A percentile compares a stretch with the other conserved stretches of the same genome.
These are phyloP conservation scores for Wallacemonas rigidus DNA, from an alignment of 208 protist species.

Conservation along the genomic window DNA sequence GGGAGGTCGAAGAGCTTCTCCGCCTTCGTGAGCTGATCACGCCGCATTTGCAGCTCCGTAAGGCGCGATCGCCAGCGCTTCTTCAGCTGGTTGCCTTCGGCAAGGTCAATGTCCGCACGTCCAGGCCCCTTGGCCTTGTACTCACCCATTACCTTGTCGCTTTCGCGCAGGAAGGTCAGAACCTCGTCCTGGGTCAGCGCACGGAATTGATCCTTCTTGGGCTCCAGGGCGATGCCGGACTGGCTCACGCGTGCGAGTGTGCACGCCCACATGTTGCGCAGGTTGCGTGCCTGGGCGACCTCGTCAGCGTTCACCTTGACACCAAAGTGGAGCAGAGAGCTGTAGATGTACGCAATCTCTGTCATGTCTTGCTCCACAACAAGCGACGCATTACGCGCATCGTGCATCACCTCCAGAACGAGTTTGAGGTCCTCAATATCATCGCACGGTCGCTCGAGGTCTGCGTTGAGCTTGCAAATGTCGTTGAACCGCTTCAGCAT, in stretches of 20 bases:
- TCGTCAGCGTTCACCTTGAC: slow-evolving; percentile 86
- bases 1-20: slow-evolving; percentile 97
- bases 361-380: slow-evolving; percentile 94
- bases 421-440: slow-evolving; percentile 97
- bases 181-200: slow-evolving; percentile 93
- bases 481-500: slow-evolving; percentile 76
- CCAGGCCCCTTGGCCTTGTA: slow-evolving; percentile 89
- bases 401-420: slow-evolving; percentile 94
- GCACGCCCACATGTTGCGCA: slow-evolving; percentile 85
- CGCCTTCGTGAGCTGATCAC: slow-evolving; percentile 93
- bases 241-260: slow-evolving; percentile 79
- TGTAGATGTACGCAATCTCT: slow-evolving; percentile 95
- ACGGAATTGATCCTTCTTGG: slow-evolving; percentile 95
- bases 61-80: slow-evolving; percentile 86
- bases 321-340: slow-evolving; percentile 93
- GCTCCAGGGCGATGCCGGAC: slow-evolving; percentile 82
- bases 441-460: slow-evolving; percentile 86
- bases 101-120: slow-evolving; percentile 82
- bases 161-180: slow-evolving; percentile 63
- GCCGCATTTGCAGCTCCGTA: slow-evolving; percentile 60
- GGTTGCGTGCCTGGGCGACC: slow-evolving; percentile 65
- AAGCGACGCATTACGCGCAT: slow-evolving; percentile 81
- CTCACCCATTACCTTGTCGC: slow-evolving; percentile 55
- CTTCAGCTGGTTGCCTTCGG: slow-evolving; percentile 90
- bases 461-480: slow-evolving; percentile 86